Evolutionary conservation across 768 basidiomycete species (phyloP), one percentile per base, ranked within the genome.

Genomic region (Pleurotus giganteus): DNA sequence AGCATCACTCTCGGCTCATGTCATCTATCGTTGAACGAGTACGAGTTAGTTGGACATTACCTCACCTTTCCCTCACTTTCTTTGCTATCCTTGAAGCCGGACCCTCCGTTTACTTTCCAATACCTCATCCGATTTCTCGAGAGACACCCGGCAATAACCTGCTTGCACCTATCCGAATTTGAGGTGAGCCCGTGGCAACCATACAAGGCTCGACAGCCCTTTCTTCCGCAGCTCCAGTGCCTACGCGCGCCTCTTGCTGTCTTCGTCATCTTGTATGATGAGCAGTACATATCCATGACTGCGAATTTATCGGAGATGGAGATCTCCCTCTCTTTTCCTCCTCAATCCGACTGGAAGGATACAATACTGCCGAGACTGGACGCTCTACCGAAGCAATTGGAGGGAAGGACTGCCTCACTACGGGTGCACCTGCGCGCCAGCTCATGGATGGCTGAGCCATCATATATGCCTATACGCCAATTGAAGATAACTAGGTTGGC

Each of bases 61-160:
- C n/a, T 67, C 37, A 54, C 61, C 29, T 57, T 69, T 29, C 65
- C 64, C 6, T 52, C 60, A 2, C 61, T 67, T 13, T 17, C 51
- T 28, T 27, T 43, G 13, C 60, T 69, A 19, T 53, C 62, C 7
- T 47, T 60, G 6, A 24, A 24, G 37, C 54, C 58, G 26, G 59
- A 60, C 0, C 27, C 47, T 6, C 52, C 57, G 49, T 62, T 63
- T 45, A 19, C 57, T 23, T 65, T 67, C 23, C 42, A 53, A 1
- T 59, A 58, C 44, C 53, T 69, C 29, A 21, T 64, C 36, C 11
- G 29, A 42, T 69, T 69, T 44, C 55, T 67, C n/a, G 55, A 31
- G 2, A 65, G 68, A 41, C 68, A 69, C 55, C 60, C 61, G 3
- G 57, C 51, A 3, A 61, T 69, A 19, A 49, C 49, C 32, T 57